Conservation (phyloP, 371 early-diverging fungal genomes). For the Syncephalastrum monosporum region DNA sequence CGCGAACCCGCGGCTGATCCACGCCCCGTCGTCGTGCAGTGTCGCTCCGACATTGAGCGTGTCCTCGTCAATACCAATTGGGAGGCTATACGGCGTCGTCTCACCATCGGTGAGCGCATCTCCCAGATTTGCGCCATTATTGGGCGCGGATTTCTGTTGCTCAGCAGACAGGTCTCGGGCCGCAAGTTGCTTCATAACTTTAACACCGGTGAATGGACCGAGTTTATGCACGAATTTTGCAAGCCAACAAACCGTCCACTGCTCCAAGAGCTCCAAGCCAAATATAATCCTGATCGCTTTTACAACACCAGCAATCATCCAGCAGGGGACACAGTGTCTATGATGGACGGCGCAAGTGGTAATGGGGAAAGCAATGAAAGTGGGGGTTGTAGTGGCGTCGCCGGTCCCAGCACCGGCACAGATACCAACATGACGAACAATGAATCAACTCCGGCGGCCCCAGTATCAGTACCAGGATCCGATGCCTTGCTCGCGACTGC, state of each 20-base stretch:
- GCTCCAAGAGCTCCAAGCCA: conserved; percentile 36
- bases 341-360: too few species aligned
- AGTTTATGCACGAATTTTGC: conserved; percentile 46
- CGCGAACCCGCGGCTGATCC: conserved; percentile 22
- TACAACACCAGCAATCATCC: conserved; percentile 8
- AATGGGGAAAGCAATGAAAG: too few species aligned
- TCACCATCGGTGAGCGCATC: conserved; percentile 53
- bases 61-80: conserved; percentile 48
- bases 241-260: conserved; percentile 35
- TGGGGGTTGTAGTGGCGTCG: too few species aligned
- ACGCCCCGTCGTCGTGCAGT: conserved; percentile 38
- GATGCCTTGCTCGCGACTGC: too few species aligned
- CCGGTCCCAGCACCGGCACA: too few species aligned
- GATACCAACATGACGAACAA: too few species aligned
- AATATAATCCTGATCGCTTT: conserved; percentile 37
- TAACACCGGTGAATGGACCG: conserved; percentile 48
- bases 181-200: conserved; percentile 53
- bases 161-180: conserved; percentile 49
- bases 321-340: too few species aligned
- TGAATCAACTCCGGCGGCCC: too few species aligned
- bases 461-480: too few species aligned
- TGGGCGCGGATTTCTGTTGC: conserved; percentile 44
- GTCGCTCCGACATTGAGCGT: conserved; percentile 48
- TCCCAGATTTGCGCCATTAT: conserved; percentile 38
- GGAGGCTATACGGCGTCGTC: conserved; percentile 52